These are phyloP conservation scores for Cryphonectria radicalis DNA, from an alignment of 2,329 filamentous ascomycete species.

Conservation along the genomic window DNA sequence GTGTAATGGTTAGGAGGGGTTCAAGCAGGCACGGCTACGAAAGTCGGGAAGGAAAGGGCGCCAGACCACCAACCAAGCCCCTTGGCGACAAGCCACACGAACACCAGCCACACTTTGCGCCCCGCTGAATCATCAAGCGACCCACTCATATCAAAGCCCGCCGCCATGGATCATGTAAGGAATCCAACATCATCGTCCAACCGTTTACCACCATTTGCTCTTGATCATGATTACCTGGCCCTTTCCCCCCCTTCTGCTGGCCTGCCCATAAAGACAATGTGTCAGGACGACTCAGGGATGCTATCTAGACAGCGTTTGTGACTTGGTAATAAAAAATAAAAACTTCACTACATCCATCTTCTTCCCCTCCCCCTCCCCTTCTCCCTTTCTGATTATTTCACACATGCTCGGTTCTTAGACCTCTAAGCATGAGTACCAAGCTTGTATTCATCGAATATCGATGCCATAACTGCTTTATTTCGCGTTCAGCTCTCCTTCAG, in stretches of 20 bases:
- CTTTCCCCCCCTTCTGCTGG: not conserved
- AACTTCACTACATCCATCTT: not conserved
- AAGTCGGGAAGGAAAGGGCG: not conserved
- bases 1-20: not conserved
- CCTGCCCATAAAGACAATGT: not conserved
- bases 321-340: not conserved
- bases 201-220: not conserved
- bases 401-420: not conserved
- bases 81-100: not conserved
- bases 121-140: not conserved
- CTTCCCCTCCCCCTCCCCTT: too few species aligned
- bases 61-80: not conserved
- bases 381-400: not conserved
- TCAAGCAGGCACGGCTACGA: not conserved
- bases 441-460: not conserved
- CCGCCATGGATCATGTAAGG: not conserved
- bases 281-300: not conserved
- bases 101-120: not conserved
- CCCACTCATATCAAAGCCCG: not conserved
- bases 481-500: not conserved
- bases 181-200: not conserved
- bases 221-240: not conserved
- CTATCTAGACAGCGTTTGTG: not conserved
- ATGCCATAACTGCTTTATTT: not conserved
- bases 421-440: not conserved